Base-by-base conservation (phyloP, 441 rosid species). In the Raphanus hybrid region DNA sequence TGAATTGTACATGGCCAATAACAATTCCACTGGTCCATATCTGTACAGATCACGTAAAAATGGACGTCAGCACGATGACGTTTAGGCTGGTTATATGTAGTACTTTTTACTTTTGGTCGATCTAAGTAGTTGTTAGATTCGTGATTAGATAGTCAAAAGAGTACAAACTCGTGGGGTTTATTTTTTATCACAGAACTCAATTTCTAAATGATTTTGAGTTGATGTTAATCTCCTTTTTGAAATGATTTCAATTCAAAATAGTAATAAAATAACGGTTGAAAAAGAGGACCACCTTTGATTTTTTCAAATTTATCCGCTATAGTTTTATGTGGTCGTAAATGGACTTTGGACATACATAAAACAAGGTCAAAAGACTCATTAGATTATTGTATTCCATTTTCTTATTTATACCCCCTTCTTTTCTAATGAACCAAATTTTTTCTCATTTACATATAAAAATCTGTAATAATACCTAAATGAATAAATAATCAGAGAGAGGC, bases 261-360 rank as follows among this genome's bases (percentile, higher is more conserved):
- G 14, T 63, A 62, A 18, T 73, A 18, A 10, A 55, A 68, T 41
- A 63, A 54, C 10, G 63, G 68, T n/a, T 48, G 27, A 29, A 59
- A 52, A 64, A 27, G 59, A 66, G 74, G 78, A 68, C 81, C 78
- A 78, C 72, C 37, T 67, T 37, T 73, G 74, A 68, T 67, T 39
- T 67, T 69, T 64, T 69, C 62, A 9, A 52, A 52, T 14, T 23
- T 29, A 64, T 68, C 62, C 67, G 26, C 67, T 29, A 54, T 69
- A 63, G 23, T 50, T 64, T 52, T 64, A 72, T 62, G 75, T 29
- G 68, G 75, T 62, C 11, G 58, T 71, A 50, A 70, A 73, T 41
- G 78, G 70, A 73, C 66, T 68, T 79, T 29, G 15, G 59, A 26
- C 58, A n/a, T 16, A 0, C 35, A 7, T 3, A 15, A 52, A 37